Evolutionary conservation across 192 early-diverging fungal genomes (phyloP).

Genomic region (Chytriomyces sp.): DNA sequence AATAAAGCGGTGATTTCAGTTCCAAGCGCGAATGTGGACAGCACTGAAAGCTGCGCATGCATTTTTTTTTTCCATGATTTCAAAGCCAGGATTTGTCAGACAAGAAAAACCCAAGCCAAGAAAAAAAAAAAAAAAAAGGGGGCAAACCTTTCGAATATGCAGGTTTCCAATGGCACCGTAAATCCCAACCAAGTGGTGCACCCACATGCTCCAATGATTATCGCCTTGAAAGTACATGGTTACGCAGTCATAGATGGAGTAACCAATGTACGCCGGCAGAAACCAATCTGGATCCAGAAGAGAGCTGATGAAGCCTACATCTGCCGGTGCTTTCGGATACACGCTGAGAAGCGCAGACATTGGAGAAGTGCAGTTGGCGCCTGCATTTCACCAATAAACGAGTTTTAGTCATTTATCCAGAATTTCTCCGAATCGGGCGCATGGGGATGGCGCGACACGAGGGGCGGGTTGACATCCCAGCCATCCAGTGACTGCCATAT

Average conservation of each 20-base stretch:
- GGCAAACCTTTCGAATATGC: constrained; percentile 9
- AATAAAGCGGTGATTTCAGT: constrained; percentile 34
- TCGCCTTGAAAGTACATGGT: constrained; percentile 38
- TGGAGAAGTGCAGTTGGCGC: constrained; percentile 8
- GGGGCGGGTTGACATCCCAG: too few relatives aligned
- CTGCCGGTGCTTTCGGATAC: constrained; percentile 1
- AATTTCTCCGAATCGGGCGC: not conserved
- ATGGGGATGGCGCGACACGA: not conserved
- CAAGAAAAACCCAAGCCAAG: not conserved
- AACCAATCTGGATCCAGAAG: constrained; percentile 22
- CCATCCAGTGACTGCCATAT: too few relatives aligned
- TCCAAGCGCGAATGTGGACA: constrained; percentile 24
- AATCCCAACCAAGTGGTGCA: constrained; percentile 31
- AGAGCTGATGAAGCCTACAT: not conserved
- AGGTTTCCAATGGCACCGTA: constrained; percentile 23
- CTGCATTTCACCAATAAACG: not conserved
- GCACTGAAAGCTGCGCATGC: constrained; percentile 4
- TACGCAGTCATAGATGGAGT: constrained; percentile 29
- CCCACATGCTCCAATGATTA: constrained; percentile 39
- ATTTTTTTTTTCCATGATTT: too few relatives aligned
- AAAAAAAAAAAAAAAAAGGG: not conserved
- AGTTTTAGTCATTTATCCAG: not conserved
- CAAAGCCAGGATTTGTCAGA: not conserved
- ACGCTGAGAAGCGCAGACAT: constrained; percentile 12
- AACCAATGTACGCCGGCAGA: constrained; percentile 26